Conservation (phyloP, 192 early-diverging fungal genomes). For the Coemansia sp. region DNA sequence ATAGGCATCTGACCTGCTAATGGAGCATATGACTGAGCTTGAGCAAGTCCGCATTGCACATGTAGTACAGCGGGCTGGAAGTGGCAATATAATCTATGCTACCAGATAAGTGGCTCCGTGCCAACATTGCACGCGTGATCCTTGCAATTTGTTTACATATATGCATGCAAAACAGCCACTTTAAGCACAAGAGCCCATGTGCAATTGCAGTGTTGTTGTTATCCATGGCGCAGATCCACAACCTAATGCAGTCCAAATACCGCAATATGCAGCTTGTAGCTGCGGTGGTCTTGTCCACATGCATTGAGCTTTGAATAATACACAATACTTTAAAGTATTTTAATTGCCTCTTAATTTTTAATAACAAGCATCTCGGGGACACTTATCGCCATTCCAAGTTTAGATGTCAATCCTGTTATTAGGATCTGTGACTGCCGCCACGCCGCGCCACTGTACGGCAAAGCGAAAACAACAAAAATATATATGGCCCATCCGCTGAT, state of each 20-base stretch:
- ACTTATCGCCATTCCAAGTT: neutral
- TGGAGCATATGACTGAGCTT: neutral
- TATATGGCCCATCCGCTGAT: constrained; percentile 3
- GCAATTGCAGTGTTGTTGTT: neutral
- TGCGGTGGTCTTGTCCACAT: constrained; percentile 8
- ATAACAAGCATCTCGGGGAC: neutral
- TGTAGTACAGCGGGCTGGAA: neutral
- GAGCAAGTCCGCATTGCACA: neutral
- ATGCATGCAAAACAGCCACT: constrained; percentile 4
- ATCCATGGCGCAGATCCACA: neutral
- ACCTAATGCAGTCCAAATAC: neutral
- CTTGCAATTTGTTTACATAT: neutral
- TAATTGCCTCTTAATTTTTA: neutral
- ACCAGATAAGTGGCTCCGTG: neutral
- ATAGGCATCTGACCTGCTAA: neutral
- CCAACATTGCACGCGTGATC: neutral
- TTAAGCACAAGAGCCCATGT: neutral
- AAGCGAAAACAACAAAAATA: neutral
- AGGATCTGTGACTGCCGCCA: neutral
- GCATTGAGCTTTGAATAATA: neutral
- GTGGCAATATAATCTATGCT: neutral
- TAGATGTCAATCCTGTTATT: neutral
- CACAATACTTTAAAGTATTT: neutral
- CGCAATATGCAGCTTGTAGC: neutral
- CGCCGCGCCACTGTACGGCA: neutral